Base-by-base conservation (phyloP, 2,329 filamentous ascomycete genomes). In the Penicillium nordicum region DNA sequence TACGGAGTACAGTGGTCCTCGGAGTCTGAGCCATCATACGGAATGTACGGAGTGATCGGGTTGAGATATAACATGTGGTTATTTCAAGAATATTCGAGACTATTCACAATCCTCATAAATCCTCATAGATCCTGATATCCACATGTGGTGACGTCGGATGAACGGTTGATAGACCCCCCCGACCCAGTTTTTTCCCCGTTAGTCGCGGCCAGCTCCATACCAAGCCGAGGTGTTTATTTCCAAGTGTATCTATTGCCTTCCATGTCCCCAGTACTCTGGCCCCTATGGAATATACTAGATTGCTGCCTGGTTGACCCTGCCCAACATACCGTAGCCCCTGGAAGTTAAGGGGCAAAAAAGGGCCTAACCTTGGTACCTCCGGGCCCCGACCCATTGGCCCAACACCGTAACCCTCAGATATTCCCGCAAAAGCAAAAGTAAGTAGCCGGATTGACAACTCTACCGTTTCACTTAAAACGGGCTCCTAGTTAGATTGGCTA, bases 171-270 rank as follows among this genome's bases (percentile, higher is more conserved):
- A 56, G 49, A 18, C 21, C 21, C 34, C 49, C 46, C 25, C 42
- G 63, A 63, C 63, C 63, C 63, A 63, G 45, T 66, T 66, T 66
- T 64, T 53, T 44, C 9, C 34, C 36, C 43, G 30, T 58, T 55
- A 46, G 51, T 61, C 30, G 52, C 52, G 43, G 57, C 50, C 40
- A 37, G 46, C 41, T 25, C 37, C 32, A 41, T 38, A 47, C 53
- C 21, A 25, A 38, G 52, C 57, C 59, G 48, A 60, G 55, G 57
- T 59, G 53, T 61, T 57, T 46, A 50, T 57, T 59, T 59, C 47
- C 14, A 32, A 32, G 38, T 10, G 34, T 3, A 10, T 58, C 61
- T 3, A 63, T 55, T 11, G 21, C 25, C 44, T 58, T 60, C 59
- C 9, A 43, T 18, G 34, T 21, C 21, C 41, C 41, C 21, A 29